These are phyloP conservation scores for Cadophora sp. DNA, from an alignment of 2,329 filamentous ascomycete species.

Conservation along the genomic window DNA sequence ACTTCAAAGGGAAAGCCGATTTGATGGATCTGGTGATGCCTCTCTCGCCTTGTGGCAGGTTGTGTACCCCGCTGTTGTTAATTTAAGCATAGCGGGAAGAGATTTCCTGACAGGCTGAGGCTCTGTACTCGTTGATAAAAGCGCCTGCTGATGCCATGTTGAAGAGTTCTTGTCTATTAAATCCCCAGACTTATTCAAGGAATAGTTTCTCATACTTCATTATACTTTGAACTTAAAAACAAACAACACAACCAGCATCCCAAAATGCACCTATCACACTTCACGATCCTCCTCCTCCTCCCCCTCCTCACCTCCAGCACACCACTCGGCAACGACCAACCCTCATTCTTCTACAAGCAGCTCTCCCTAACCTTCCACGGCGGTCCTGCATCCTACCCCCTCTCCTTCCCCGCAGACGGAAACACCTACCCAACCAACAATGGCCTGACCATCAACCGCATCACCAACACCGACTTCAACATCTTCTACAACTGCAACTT, in stretches of 20 bases:
- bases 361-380: constrained; percentile 50
- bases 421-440: constrained; percentile 48
- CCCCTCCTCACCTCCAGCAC: background rate
- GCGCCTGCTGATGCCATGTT: no score
- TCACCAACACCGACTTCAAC: constrained; percentile 53
- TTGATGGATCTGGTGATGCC: background rate
- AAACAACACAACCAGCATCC: background rate
- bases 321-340: background rate
- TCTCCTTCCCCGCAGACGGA: constrained; percentile 53
- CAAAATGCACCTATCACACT: constrained; percentile 8
- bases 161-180: no score
- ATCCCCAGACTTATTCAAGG: no score
- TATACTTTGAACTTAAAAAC: no score
- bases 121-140: background rate
- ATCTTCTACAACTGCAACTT: constrained; percentile 53
- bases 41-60: background rate
- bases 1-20: background rate
- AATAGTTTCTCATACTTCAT: no score
- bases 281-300: background rate
- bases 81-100: background rate
- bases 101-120: background rate
- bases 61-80: background rate
- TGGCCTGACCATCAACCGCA: constrained; percentile 48
- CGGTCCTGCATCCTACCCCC: constrained; percentile 49
- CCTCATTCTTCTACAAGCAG: constrained; percentile 37